A percentile compares a stretch with the other conserved stretches of the same genome.
Conservation (phyloP, 2,329 filamentous ascomycete species). For the Whalleya microplaca region DNA sequence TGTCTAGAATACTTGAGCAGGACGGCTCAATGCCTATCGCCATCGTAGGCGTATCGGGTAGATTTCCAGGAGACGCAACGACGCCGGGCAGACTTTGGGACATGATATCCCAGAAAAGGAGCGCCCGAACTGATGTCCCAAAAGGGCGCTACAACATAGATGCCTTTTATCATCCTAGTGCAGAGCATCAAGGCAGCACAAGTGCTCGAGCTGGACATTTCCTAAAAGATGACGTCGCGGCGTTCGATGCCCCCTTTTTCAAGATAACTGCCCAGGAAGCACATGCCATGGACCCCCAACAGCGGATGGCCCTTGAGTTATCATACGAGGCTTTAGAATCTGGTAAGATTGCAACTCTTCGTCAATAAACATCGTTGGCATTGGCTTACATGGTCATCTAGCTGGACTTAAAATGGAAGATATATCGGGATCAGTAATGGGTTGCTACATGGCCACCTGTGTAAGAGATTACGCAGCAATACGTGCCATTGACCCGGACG, state of each 20-base stretch:
- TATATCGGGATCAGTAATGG: conserved; percentile 31
- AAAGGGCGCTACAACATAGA: conserved; percentile 35
- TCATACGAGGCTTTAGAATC: conserved; percentile 36
- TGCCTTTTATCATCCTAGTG: conserved; percentile 34
- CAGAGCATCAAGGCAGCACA: conserved; percentile 33
- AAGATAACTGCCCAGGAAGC: conserved; percentile 35
- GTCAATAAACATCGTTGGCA: not conserved
- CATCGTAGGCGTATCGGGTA: conserved; percentile 34
- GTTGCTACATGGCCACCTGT: conserved; percentile 39
- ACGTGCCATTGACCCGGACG: conserved; percentile 37
- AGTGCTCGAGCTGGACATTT: conserved; percentile 35
- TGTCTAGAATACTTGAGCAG: conserved; percentile 9
- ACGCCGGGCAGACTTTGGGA: conserved; percentile 35
- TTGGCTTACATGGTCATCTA: conserved; percentile 5
- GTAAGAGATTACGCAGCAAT: conserved; percentile 35
- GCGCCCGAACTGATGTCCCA: conserved; percentile 33
- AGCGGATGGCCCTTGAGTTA: conserved; percentile 38
- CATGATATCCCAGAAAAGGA: conserved; percentile 32
- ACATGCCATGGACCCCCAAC: conserved; percentile 40
- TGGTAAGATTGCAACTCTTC: conserved; percentile 22
- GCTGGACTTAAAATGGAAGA: conserved; percentile 35
- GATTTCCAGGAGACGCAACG: conserved; percentile 34
- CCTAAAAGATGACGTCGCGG: conserved; percentile 31
- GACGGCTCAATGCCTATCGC: conserved; percentile 34
- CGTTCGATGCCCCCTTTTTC: conserved; percentile 37